Evolutionary conservation across 2,329 filamentous ascomycete genomes (phyloP), one percentile per base, ranked within the genome.

Genomic region (Rasamsonia emersonii): DNA sequence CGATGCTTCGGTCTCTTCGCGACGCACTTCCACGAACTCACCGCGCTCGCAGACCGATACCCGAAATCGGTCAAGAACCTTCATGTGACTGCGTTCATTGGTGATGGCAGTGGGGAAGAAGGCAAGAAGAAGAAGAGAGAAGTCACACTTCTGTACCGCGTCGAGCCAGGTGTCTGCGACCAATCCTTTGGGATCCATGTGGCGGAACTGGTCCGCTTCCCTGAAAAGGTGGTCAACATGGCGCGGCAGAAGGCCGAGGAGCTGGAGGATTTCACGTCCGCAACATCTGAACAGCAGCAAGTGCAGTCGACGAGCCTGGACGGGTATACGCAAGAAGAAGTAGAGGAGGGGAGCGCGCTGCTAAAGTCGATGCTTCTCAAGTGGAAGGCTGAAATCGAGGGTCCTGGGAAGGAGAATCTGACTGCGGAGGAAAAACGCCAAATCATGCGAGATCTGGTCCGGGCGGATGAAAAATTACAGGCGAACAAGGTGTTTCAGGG

Each of bases 141-240:
- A 62, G 93, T 98, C 28, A 96, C 89, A 1, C 72, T 98, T 5
- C 73, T 98, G 4, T 98, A 98, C 70, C 93, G 94, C 64, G 91
- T 98, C 20, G 85, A 93, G 51, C 84, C 85, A 0, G 91, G 91
- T 29, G 82, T 98, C 47, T 95, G 86, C 54, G 91, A 98, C 58
- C 91, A 98, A 64, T 91, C 82, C 37, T 98, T 98, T 57, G 91
- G 91, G 47, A 98, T 98, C 47, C 91, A 98, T 61, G 93, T 98
- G 9, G 91, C 91, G 1, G 91, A 98, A 64, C 73, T 98, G 4
- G 91, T 98, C 13, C 78, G 88, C 26, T 98, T 98, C 64, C 91
- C 91, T 0, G 80, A 86, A 47, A 98, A 98, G 64, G 93, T 98
- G 10, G 83, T 98, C 39, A 86, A 86, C 42, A 98, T 98, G 93